Percentiles rank a stretch among this genome's conserved stretches.
These are phyloP conservation scores for Trichomonas vaginalis DNA, from an alignment of 208 protist species.

Conservation along the genomic window DNA sequence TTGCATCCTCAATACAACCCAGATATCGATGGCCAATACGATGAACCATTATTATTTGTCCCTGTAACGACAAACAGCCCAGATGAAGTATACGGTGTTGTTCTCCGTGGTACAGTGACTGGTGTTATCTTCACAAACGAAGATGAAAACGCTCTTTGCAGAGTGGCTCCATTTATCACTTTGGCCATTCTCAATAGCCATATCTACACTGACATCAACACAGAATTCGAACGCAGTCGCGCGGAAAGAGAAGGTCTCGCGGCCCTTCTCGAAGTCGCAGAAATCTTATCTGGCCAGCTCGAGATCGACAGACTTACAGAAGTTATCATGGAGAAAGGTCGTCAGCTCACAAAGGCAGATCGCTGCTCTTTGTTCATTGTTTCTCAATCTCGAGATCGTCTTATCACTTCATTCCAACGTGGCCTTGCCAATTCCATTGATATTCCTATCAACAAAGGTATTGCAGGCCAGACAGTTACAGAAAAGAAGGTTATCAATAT, in stretches of 20 bases:
- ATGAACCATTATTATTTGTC: background rate
- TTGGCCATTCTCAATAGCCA: background rate
- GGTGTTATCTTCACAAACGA: background rate
- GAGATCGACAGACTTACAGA: background rate
- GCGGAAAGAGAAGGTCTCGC: background rate
- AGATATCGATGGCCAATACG: background rate
- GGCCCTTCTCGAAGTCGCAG: background rate
- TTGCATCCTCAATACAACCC: background rate
- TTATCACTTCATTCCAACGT: background rate
- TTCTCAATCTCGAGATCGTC: background rate
- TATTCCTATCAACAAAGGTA: background rate
- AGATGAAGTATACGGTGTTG: background rate
- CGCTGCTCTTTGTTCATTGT: background rate
- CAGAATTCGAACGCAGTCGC: background rate
- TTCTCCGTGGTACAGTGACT: background rate
- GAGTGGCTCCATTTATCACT: background rate
- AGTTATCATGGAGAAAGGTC: background rate
- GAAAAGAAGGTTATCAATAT: background rate
- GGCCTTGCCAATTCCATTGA: background rate
- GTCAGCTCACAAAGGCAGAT: background rate
- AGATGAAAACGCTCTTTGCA: background rate
- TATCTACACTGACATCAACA: background rate
- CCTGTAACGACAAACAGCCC: background rate
- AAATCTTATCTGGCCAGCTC: background rate
- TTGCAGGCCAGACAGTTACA: background rate